Base-by-base conservation (phyloP, 805 yeast species). In the Kluyveromyces aestuarii region DNA sequence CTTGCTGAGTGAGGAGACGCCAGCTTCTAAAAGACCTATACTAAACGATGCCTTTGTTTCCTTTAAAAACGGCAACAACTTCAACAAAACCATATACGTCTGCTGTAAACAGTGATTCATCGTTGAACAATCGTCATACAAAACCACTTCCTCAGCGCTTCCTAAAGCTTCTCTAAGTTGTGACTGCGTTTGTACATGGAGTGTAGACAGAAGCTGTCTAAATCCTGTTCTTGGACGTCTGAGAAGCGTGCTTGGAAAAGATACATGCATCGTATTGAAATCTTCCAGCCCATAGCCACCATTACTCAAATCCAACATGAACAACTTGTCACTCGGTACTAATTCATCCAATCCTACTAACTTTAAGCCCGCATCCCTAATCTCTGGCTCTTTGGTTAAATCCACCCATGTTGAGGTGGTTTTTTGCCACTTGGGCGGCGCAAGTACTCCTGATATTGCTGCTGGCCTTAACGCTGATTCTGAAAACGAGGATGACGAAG, bases 201-300 rank as follows among this genome's bases (percentile, higher is more conserved):
- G 52, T 1, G 64, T 56, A 27, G 56, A 54, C 11, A 62, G 43
- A 39, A 65, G 47, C 33, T 59, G 64, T 21, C 51, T 54, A 45
- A 65, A 62, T 39, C 54, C 57, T 44, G 58, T 58, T 14, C 58
- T 57, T 1, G 66, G 61, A 41, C 69, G 62, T 48, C 55, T 59
- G 27, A 65, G 50, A 36, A 65, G 46, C 1, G 69, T 65, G 17
- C 62, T 59, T 6, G 69, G 69, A 38, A 63, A 56, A 18, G 59
- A 57, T 21, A 64, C 46, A 49, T 64, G 66, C 17, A 62, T 52
- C 35, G 53, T 54, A 21, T 55, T 48, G n/a, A 56, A 45, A 30
- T 54, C 52, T 21, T 47, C 48, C 16, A 16, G 49, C 45, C 33
- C 50, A 25, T 40, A 39, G 14, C 44, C 35, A 8, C 41, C 48